These are phyloP conservation scores for Jatropha multifida DNA, from an alignment of 441 rosid genomes.

Conservation along the genomic window DNA sequence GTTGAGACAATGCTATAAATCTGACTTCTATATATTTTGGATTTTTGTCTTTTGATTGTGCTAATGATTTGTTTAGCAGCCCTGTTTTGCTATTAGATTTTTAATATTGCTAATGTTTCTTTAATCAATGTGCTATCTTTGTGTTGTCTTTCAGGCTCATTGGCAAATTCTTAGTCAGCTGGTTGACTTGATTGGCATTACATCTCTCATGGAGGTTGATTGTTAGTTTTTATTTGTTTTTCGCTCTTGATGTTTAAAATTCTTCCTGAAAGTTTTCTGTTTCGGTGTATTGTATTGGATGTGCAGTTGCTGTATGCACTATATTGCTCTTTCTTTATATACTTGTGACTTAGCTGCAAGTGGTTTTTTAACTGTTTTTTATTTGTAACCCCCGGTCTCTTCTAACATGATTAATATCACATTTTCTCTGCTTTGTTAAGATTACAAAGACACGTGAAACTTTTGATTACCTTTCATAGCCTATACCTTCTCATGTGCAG, in stretches of 20 bases:
- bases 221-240: conserved; percentile 19
- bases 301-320: not conserved
- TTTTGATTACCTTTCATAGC: not conserved
- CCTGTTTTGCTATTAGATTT: not conserved
- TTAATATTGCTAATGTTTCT: conserved; percentile 1
- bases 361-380: not conserved
- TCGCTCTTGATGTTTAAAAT: conserved; percentile 14
- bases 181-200: conserved; percentile 88
- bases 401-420: not conserved
- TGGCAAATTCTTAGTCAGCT: conserved; percentile 64
- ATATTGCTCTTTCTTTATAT: not conserved
- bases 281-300: not conserved
- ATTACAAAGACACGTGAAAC: not conserved
- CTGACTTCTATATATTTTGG: not conserved
- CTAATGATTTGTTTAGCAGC: not conserved
- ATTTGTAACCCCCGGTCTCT: not conserved
- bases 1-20: not conserved
- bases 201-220: conserved; percentile 95
- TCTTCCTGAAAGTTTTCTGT: not conserved
- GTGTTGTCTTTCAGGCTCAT: conserved; percentile 56
- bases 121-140: conserved; percentile 21
- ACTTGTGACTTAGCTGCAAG: not conserved
- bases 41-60: not conserved
- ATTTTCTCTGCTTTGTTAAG: not conserved
- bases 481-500: not conserved